These are phyloP conservation scores for Jatropha podagrica DNA, from an alignment of 441 rosid species.

Conservation along the genomic window DNA sequence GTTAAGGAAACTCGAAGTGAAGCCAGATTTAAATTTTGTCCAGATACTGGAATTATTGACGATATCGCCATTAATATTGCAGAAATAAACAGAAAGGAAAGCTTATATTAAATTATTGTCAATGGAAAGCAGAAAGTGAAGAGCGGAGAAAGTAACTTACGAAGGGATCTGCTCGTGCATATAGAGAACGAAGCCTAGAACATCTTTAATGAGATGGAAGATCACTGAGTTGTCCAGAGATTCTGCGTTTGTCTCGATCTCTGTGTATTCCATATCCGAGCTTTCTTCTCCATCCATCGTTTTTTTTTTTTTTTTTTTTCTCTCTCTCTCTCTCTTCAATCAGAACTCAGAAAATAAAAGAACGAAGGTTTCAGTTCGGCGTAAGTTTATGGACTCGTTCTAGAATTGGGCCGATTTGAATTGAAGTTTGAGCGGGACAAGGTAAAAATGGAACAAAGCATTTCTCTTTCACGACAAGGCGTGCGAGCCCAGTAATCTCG, in stretches of 20 bases:
- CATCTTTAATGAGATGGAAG: conserved; percentile 62
- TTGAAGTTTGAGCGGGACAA: conserved; percentile 27
- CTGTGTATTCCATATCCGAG: conserved; percentile 45
- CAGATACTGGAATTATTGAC: neutral
- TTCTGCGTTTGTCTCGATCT: conserved; percentile 48
- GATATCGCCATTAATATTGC: neutral
- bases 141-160: conserved; percentile 36
- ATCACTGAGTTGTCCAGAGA: conserved; percentile 47
- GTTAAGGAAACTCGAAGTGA: neutral
- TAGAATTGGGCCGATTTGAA: conserved; percentile 3
- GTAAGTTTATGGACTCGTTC: neutral
- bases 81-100: neutral
- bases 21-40: neutral
- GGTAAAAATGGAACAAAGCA: no score
- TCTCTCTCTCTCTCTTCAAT: neutral
- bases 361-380: neutral
- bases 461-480: no score
- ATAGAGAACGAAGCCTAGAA: conserved; percentile 72
- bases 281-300: conserved; percentile 48
- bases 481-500: no score
- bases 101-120: no score
- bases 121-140: neutral
- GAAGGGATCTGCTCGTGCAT: conserved; percentile 98
- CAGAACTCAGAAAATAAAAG: neutral
- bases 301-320: no score